These are phyloP conservation scores for Exobasidium rhododendri DNA, from an alignment of 1,284 basidiomycete genomes.

Conservation along the genomic window DNA sequence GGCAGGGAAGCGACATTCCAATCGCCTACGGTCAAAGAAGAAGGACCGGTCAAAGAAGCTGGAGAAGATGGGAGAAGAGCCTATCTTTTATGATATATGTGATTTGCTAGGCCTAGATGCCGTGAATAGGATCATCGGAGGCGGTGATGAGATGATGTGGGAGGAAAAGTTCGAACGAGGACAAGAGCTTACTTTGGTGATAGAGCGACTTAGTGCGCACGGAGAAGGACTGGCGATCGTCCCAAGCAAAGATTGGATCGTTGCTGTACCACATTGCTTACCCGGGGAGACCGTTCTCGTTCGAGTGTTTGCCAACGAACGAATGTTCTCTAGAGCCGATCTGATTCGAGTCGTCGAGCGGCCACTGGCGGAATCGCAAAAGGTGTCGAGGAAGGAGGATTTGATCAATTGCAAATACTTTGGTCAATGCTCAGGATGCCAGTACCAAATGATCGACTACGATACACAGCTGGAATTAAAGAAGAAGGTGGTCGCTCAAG, in stretches of 20 bases:
- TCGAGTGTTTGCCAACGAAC: conserved; percentile 36
- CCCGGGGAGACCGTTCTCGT: conserved; percentile 43
- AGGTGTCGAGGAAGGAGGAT: conserved; percentile 22
- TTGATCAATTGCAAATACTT: conserved; percentile 52
- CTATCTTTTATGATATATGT: conserved; percentile 48
- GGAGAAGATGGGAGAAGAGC: conserved; percentile 47
- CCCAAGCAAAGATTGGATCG: conserved; percentile 39
- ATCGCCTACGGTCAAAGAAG: conserved; percentile 9
- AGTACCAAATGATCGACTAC: conserved; percentile 67
- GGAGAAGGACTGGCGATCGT: conserved; percentile 44
- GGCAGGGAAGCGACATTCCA: neutral
- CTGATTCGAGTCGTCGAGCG: conserved; percentile 28
- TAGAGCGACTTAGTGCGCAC: conserved; percentile 48
- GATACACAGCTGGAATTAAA: conserved; percentile 81
- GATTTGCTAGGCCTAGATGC: conserved; percentile 37
- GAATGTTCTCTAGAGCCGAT: conserved; percentile 40
- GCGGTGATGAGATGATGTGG: conserved; percentile 30
- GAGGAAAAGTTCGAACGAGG: conserved; percentile 33
- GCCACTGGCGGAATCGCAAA: conserved; percentile 13
- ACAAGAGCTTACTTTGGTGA: conserved; percentile 29
- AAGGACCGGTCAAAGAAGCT: conserved; percentile 28
- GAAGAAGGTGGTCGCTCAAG: conserved; percentile 75
- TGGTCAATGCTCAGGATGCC: conserved; percentile 50
- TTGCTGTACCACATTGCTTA: conserved; percentile 44
- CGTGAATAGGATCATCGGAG: conserved; percentile 35